Evolutionary conservation across 2,329 filamentous ascomycete genomes (phyloP), one percentile per base, ranked within the genome.

Genomic region (Ustulina deusta): DNA sequence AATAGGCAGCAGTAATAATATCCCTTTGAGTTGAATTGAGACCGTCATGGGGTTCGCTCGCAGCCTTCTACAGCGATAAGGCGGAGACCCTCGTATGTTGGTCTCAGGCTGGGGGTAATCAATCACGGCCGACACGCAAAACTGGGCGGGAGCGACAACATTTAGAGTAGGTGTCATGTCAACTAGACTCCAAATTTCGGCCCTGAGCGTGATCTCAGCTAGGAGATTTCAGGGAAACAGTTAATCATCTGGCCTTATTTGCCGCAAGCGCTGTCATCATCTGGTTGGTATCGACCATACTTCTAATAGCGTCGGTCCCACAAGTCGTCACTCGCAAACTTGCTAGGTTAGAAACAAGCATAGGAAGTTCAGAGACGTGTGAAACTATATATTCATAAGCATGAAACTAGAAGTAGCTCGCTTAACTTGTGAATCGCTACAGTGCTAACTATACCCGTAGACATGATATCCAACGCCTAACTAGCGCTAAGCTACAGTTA

Each of bases 351-450:
- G 20, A 17, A 15, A 52, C 34, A 58, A 11, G 25, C 5, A n/a
- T n/a, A 13, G 25, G 7, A 2, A n/a, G 27, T 29, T 60, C 13
- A 9, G 20, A 60, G 20, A 52, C 5, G 10, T 6, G 3, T 25
- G 34, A 25, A 36, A 40, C 2, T 32, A 42, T 17, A 32, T 51
- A 27, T 46, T 2, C 36, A 52, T 36, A 17, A 27, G 29, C 3
- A 36, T 59, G n/a, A 38, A 65, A 56, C 32, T 20, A 49, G 27
- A 42, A 51, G 15, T 56, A 57, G 25, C 63, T 51, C 51, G 63
- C 57, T 65, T 51, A 48, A 29, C 22, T 38, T 57, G 20, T 17
- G 15, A 49, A 10, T 48, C 42, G 34, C 49, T 57, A 51, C 20
- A 56, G 40, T 51, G 42, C 46, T 52, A 27, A 40, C n/a, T 57